Evolutionary conservation across 192 early-diverging fungal genomes (phyloP).

Genomic region (Spizellomyces punctatus): DNA sequence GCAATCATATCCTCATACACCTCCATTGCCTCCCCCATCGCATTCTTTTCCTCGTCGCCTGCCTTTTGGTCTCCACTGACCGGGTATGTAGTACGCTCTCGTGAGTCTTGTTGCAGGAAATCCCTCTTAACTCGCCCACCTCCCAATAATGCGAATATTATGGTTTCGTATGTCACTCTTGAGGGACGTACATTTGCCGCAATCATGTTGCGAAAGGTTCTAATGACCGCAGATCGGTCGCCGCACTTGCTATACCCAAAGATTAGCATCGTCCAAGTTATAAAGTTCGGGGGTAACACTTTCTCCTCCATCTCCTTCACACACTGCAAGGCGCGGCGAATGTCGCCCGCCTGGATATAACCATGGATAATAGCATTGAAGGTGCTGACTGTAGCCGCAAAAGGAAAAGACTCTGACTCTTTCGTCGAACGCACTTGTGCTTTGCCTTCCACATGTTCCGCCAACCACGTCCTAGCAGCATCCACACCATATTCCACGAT

Average conservation of each 20-base stretch:
- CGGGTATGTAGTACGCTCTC: neutral
- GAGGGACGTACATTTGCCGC: constrained; percentile 5
- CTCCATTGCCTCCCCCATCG: constrained; percentile 20
- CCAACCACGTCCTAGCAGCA: constrained; percentile 1
- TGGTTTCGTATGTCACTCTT: constrained; percentile 26
- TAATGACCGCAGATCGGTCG: constrained; percentile 11
- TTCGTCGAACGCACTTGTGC: neutral
- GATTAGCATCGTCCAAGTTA: constrained; percentile 36
- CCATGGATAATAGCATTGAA: constrained; percentile 41
- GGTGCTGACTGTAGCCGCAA: constrained; percentile 15
- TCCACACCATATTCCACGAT: constrained; percentile 4
- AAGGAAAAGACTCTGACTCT: neutral
- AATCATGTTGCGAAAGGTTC: constrained; percentile 12
- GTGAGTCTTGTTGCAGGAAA: neutral
- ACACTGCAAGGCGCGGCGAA: constrained; percentile 8
- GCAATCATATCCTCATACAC: constrained; percentile 23
- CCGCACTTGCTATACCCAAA: constrained; percentile 30
- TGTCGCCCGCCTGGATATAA: constrained; percentile 18
- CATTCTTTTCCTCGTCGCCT: constrained; percentile 12
- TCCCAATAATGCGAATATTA: constrained; percentile 19
- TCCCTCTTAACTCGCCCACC: constrained; percentile 17
- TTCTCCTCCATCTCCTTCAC: constrained; percentile 22
- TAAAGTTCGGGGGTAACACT: constrained; percentile 23
- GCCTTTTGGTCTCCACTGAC: neutral
- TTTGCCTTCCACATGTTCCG: neutral